Evolutionary conservation across 106 monocot genomes (phyloP).

Genomic region (Phalaenopsis equestris): DNA sequence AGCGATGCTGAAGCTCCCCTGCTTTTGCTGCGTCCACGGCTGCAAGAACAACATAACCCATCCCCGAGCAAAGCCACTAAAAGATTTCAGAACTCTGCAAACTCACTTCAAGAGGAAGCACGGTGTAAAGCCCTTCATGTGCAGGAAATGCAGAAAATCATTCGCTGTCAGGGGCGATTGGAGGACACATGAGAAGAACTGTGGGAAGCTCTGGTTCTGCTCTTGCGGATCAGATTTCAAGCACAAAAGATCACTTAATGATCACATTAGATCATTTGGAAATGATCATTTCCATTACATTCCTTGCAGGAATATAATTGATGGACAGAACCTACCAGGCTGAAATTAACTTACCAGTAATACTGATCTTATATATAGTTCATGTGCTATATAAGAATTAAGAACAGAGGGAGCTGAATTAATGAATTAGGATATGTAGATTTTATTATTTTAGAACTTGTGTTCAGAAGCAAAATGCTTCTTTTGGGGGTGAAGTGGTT

Average conservation of each 20-base stretch:
- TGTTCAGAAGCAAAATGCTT: not conserved
- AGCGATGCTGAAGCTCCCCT: slow-evolving; percentile 50
- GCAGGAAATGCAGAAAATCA: slow-evolving; percentile 52
- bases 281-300: slow-evolving; percentile 15
- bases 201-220: slow-evolving; percentile 60
- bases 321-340: not conserved
- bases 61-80: slow-evolving; percentile 43
- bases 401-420: no score
- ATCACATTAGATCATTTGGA: slow-evolving; percentile 57
- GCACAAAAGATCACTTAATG: slow-evolving; percentile 65
- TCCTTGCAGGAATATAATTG: not conserved
- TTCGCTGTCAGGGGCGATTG: slow-evolving; percentile 69
- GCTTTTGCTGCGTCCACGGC: slow-evolving; percentile 59
- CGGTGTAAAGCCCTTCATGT: slow-evolving; percentile 55
- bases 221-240: slow-evolving; percentile 61
- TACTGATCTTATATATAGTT: no score
- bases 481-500: not conserved
- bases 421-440: not conserved
- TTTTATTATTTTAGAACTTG: not conserved
- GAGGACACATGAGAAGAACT: slow-evolving; percentile 78
- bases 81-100: slow-evolving; percentile 69
- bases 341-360: not conserved
- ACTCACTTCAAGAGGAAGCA: slow-evolving; percentile 80
- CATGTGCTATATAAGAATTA: not conserved
- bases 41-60: slow-evolving; percentile 73